phyloP scores from a whole-genome alignment of 805 yeast genomes.

The Lipomyces sp. region DNA sequence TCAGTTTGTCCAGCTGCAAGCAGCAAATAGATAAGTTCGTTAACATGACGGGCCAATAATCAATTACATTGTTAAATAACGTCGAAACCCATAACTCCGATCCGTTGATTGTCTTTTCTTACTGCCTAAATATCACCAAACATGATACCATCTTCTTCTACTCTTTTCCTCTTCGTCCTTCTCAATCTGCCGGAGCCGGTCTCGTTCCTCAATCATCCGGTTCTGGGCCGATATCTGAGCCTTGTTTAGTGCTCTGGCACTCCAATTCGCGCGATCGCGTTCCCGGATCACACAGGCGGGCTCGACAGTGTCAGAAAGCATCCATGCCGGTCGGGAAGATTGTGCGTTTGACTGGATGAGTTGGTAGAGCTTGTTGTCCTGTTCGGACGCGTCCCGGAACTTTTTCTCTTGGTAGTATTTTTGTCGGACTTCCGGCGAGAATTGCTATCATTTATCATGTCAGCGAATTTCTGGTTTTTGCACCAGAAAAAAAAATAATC shows the following conservation, averaged over 20 bases:
- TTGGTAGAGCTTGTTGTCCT: constrained; percentile 17
- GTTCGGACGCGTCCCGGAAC: constrained; percentile 7
- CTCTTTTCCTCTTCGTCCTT: constrained; percentile 11
- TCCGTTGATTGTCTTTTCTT: not conserved
- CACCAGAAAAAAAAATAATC: not conserved
- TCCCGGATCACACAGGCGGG: constrained; percentile 27
- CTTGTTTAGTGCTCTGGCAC: constrained; percentile 13
- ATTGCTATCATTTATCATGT: constrained; percentile 39
- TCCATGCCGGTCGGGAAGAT: constrained; percentile 36
- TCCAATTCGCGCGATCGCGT: constrained; percentile 31
- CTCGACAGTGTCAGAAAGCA: constrained; percentile 31
- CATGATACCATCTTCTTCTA: constrained; percentile 4
- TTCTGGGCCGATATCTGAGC: constrained; percentile 26
- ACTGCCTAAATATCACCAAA: not conserved
- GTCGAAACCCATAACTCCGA: not conserved
- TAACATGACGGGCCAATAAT: not conserved
- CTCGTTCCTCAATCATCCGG: constrained; percentile 26
- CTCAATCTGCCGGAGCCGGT: constrained; percentile 17
- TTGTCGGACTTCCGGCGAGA: constrained; percentile 83
- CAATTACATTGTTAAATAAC: not conserved
- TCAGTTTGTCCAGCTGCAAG: too few relatives aligned
- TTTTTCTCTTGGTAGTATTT: constrained; percentile 67
- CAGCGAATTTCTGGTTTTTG: not conserved
- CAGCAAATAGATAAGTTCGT: not conserved
- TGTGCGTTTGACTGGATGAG: constrained; percentile 31